Evolutionary conservation across 805 yeast genomes (phyloP), one percentile per base, ranked within the genome.

Genomic region (Cyberlindnera xishuangbannaensis): DNA sequence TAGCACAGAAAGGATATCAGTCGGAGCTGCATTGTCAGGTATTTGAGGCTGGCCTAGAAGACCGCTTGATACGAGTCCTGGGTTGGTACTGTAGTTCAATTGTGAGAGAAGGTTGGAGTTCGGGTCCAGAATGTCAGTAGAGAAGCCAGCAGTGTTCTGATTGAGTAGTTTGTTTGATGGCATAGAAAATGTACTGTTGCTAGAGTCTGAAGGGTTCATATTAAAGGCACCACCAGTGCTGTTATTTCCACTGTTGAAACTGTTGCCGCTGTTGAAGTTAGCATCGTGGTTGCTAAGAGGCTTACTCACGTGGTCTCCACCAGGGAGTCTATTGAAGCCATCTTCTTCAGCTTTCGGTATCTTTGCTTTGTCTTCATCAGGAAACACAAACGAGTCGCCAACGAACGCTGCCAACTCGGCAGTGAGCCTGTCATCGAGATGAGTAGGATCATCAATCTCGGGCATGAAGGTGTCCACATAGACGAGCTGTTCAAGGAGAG

Each of bases 391-490:
- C 3, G 84, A 71, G 39, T 81, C 88, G 47, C 82, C 88, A 0
- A 88, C 90, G 67, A 83, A 83, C 1, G 87, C 88, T 13, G 85
- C 83, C 42, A 83, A 65, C 50, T 83, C 92, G 13, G 73, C 74
- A 6, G 76, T 69, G 17, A 73, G 47, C 32, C 72, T 69, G 40
- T 71, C 76, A 44, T 73, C 78, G 18, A 71, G 60, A 24, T 61
- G 60, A 7, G 57, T 44, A 6, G 60, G 61, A 60, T 62, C 58
- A 41, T 61, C 62, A 51, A 58, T 44, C 47, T 69, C 73, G 6
- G 76, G 76, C 65, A 83, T 72, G 50, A 82, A 80, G 41, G 79
- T 80, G 52, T 83, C 94, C 22, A 83, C 83, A 47, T 81, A 83
- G 3, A 83, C 88, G 37, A 83, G 62, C 61, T 83, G 94, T 51